A percentile compares a stretch with the other conserved stretches of the same genome.
Evolutionary conservation across 164 flowering plant genomes (phyloP).

Genomic region (Vitis riparia): DNA sequence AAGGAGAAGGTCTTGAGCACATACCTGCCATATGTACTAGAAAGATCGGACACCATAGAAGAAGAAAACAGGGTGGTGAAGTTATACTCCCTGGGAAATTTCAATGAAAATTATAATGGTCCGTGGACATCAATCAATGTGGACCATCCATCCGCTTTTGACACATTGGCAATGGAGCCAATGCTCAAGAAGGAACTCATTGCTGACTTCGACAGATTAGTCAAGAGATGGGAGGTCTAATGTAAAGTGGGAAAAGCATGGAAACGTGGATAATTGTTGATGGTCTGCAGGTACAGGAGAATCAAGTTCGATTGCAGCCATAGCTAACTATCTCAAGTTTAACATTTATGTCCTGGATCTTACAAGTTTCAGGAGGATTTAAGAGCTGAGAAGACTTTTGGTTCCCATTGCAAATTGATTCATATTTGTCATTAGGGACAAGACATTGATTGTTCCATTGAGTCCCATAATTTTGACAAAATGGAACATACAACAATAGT

Average conservation of each 20-base stretch:
- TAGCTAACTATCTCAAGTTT: too few relatives aligned
- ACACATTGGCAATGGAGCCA: too few relatives aligned
- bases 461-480: slow-evolving; percentile 12
- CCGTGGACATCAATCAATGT: too few relatives aligned
- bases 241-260: too few relatives aligned
- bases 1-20: slow-evolving; percentile 23
- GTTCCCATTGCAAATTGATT: slow-evolving; percentile 15
- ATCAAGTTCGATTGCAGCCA: too few relatives aligned
- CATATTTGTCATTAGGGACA: slow-evolving; percentile 23
- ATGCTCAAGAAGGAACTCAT: too few relatives aligned
- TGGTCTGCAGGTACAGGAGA: too few relatives aligned
- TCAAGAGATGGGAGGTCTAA: too few relatives aligned
- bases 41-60: slow-evolving; percentile 16
- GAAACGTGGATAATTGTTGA: too few relatives aligned
- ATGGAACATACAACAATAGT: background rate
- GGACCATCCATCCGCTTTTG: too few relatives aligned
- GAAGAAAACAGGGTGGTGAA: slow-evolving; percentile 30
- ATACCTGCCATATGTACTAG: slow-evolving; percentile 26
- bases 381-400: slow-evolving; percentile 6
- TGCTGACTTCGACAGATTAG: too few relatives aligned
- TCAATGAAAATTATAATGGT: background rate
- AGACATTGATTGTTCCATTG: slow-evolving; percentile 23
- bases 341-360: too few relatives aligned
- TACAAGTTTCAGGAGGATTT: background rate
- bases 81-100: slow-evolving; percentile 12